Conservation (phyloP, 108 stramenopile genomes). For the Skeletonema costatum region DNA sequence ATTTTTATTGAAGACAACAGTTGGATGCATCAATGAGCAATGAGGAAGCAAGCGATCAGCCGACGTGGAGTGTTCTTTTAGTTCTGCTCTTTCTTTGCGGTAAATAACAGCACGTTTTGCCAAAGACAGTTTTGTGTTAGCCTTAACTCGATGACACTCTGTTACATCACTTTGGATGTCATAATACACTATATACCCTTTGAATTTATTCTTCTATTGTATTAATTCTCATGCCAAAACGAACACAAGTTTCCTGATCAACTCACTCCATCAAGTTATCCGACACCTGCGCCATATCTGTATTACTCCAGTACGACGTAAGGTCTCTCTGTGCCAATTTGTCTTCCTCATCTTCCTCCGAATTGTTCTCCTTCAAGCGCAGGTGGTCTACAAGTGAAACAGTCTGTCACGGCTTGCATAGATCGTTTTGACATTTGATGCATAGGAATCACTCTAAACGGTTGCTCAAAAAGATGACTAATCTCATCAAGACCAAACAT, state of each 20-base stretch:
- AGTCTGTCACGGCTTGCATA: constrained; percentile 55
- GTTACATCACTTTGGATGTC: too few relatives aligned
- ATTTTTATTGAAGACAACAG: background rate
- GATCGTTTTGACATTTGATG: constrained; percentile 48
- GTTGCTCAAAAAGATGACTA: constrained; percentile 53
- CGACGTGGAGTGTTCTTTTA: background rate
- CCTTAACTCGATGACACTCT: background rate
- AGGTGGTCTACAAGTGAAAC: constrained; percentile 40
- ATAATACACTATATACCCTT: too few relatives aligned
- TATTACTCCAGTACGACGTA: constrained; percentile 23
- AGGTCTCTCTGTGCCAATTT: constrained; percentile 18
- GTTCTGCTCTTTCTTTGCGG: too few relatives aligned
- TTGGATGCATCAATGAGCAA: too few relatives aligned
- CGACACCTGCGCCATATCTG: constrained; percentile 17
- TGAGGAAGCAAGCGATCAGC: background rate
- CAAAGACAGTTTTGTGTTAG: background rate
- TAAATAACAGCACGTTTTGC: background rate
- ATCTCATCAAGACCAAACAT: constrained; percentile 67
- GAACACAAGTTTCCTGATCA: background rate
- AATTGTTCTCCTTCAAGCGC: constrained; percentile 31
- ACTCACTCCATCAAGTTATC: constrained; percentile 25
- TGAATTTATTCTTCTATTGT: too few relatives aligned
- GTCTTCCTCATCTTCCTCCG: constrained; percentile 15
- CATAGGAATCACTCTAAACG: constrained; percentile 53
- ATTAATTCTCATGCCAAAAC: too few relatives aligned